These are phyloP conservation scores for Aegilops bicornis DNA, from an alignment of 176 grass and related monocot species.

Conservation along the genomic window DNA sequence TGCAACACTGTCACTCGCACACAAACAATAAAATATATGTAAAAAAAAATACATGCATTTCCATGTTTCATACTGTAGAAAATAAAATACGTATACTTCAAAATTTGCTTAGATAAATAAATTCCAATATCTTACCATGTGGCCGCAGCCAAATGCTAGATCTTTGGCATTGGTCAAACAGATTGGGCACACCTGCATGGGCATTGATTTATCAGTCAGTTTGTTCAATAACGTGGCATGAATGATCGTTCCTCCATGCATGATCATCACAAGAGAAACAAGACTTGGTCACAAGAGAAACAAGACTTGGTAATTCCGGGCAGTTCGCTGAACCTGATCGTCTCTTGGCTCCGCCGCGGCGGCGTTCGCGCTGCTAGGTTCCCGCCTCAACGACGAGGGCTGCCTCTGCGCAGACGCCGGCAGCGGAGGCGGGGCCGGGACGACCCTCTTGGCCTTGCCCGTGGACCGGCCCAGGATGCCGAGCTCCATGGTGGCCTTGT, in stretches of 20 bases:
- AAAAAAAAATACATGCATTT: background rate
- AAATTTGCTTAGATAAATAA: background rate
- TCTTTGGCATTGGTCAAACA: conserved; percentile 85
- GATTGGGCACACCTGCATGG: conserved; percentile 69
- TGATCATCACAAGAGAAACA: background rate
- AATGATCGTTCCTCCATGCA: background rate
- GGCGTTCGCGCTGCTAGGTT: conserved; percentile 1
- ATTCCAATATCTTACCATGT: conserved; percentile 55
- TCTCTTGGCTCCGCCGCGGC: conserved; percentile 6
- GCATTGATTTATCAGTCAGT: background rate
- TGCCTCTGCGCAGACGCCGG: conserved; percentile 39
- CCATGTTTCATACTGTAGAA: background rate
- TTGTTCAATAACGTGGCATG: background rate
- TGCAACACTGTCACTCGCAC: conserved; percentile 64
- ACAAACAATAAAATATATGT: background rate
- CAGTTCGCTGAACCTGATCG: conserved; percentile 27
- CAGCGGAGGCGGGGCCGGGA: conserved; percentile 60
- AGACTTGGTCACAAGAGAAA: background rate
- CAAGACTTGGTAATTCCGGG: background rate
- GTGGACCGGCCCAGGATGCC: conserved; percentile 74
- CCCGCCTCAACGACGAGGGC: conserved; percentile 35
- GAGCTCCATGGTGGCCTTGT: conserved; percentile 90
- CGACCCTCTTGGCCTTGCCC: conserved; percentile 48
- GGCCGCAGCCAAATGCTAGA: conserved; percentile 84
- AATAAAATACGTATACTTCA: no score